Base-by-base conservation (phyloP, 176 grass and related monocot genomes). In the Melocanna baccifera region DNA sequence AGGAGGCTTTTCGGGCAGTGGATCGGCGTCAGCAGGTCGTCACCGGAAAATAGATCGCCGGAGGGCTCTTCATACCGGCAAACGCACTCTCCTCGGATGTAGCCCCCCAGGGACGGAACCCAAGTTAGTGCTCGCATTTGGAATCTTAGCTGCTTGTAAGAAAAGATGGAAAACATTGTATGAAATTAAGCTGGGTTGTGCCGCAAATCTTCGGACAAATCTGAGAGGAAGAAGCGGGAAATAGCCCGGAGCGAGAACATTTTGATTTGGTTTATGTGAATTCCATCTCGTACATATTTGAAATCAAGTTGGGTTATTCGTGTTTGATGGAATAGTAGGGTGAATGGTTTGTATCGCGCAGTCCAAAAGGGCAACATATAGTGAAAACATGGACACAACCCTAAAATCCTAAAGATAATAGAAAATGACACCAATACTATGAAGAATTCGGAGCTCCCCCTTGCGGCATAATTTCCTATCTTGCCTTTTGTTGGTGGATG, bases 51-150 rank as follows among this genome's bases (percentile, higher is more conserved):
- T 68, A 71, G 85, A 55, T 93, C 88, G 1, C 76, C 76, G 0
- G 82, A 87, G 58, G 77, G 84, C 4, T 85, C 87, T 19, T 88
- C 86, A 3, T 82, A 85, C 82, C 91, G 85, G 45, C 85, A 89
- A 62, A 79, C 78, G 82, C 91, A 90, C 77, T 62, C 82, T 64
- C 88, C 91, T 81, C 81, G 88, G 45, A 93, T 93, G 91, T 89
- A 90, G 84, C 69, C 76, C 67, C 76, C 72, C 14, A 1, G 46
- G 18, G 55, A 22, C n/a, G 69, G 30, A 84, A 13, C 65, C 51
- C 57, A 82, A 80, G 51, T 80, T 84, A 69, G 26, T 28, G 63
- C 75, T 71, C 10, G 34, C 45, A 43, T 79, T 79, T 79, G 25
- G 42, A 80, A 80, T 61, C 52, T 22, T 43, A 80, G 75, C 81